Percentiles rank a stretch among this genome's conserved stretches.
Evolutionary conservation across 805 yeast genomes (phyloP).

Genomic region (Candida boleticola): DNA sequence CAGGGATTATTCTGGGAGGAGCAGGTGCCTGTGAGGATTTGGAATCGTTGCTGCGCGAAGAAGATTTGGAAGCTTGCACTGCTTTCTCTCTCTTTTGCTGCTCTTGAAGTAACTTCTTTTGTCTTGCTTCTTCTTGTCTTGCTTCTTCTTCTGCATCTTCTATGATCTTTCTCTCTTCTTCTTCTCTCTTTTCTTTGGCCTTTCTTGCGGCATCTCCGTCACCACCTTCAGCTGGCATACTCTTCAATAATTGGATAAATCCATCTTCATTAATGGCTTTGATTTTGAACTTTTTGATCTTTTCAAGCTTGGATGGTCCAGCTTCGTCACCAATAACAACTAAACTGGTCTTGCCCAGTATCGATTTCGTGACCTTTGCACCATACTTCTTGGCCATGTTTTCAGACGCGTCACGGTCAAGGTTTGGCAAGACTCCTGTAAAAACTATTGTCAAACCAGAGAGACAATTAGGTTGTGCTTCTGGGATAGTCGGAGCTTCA

Average conservation of each 20-base stretch:
- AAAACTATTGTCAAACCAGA: slow-evolving; percentile 89
- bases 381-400: slow-evolving; percentile 81
- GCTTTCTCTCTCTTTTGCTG: slow-evolving; percentile 22
- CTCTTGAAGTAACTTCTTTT: slow-evolving; percentile 39
- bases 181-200: slow-evolving; percentile 66
- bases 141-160: slow-evolving; percentile 43
- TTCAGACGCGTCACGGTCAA: slow-evolving; percentile 76
- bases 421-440: slow-evolving; percentile 81
- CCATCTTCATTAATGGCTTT: slow-evolving; percentile 89
- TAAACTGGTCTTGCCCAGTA: slow-evolving; percentile 79
- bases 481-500: slow-evolving; percentile 57
- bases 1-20: slow-evolving; percentile 36
- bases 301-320: slow-evolving; percentile 89
- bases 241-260: slow-evolving; percentile 64
- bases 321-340: slow-evolving; percentile 95
- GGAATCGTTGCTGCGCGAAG: not conserved
- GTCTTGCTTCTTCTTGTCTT: slow-evolving; percentile 34
- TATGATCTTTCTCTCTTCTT: slow-evolving; percentile 58
- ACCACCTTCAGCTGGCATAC: slow-evolving; percentile 94
- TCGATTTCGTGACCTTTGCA: slow-evolving; percentile 83
- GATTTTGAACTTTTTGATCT: slow-evolving; percentile 67
- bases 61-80: not conserved
- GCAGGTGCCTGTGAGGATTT: slow-evolving; percentile 6
- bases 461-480: slow-evolving; percentile 81
- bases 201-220: slow-evolving; percentile 73